Conservation (phyloP, 1,284 basidiomycete species). For the Microbotryomycetes sp. region DNA sequence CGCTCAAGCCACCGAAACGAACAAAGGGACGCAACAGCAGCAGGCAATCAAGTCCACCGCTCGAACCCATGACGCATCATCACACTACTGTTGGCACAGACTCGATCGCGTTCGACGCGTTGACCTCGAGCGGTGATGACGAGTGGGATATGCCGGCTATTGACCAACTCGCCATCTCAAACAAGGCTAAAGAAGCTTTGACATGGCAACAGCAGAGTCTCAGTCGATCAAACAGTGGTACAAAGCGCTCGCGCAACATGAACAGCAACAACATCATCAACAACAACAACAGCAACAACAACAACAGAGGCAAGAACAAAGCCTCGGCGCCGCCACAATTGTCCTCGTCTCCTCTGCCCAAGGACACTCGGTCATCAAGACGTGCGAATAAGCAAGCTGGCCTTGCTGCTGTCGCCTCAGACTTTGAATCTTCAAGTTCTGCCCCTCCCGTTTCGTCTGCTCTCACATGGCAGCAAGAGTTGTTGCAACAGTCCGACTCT, state of each 20-base stretch:
- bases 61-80: neutral
- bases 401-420: neutral
- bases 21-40: neutral
- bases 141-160: constrained; percentile 30
- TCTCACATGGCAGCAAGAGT: constrained; percentile 30
- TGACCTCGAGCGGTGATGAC: constrained; percentile 7
- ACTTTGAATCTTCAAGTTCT: neutral
- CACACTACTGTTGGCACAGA: neutral
- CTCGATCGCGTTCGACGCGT: neutral
- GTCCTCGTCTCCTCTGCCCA: no score
- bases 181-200: constrained; percentile 12
- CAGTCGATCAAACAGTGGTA: neutral
- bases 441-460: neutral
- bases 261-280: neutral
- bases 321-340: neutral
- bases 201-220: constrained; percentile 28
- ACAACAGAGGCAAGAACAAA: neutral
- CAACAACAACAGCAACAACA: neutral
- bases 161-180: neutral
- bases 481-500: constrained; percentile 9
- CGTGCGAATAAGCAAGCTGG: neutral
- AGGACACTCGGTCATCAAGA: no score
- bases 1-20: constrained; percentile 17
- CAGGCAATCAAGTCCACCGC: constrained; percentile 8
- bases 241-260: neutral